Evolutionary conservation across 495 filamentous ascomycete species (phyloP), one percentile per base, ranked within the genome.

Genomic region (Trichoderma asperelloides): DNA sequence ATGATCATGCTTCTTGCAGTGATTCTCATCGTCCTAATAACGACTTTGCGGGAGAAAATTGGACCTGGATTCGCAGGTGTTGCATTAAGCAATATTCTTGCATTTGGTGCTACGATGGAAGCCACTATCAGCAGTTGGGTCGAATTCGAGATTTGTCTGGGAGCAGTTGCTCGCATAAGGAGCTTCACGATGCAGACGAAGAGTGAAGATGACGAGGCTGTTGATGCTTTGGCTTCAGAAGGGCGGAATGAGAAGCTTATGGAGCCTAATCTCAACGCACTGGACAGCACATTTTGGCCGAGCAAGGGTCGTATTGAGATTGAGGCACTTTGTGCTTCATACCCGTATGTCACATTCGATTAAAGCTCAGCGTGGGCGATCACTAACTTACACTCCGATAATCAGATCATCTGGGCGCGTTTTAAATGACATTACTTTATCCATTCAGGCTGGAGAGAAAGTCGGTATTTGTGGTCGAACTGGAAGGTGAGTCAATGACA

Each of bases 1-100:
- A 71, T 85, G 1, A 80, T 85, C 21, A 81, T 78, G 8, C 79
- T 74, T 2, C 74, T 84, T 60, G 82, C 83, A 0, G 71, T 83
- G 15, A 62, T 86, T 30, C 66, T 86, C 37, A 79, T 84, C 47
- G 71, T 78, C 41, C 71, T 85, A 0, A 79, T 81, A 2, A 78
- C 84, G 2, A 68, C 70, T 2, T 72, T 83, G 6, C 74, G 79
- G 0, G 43, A 23, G 8, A 65, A 67, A 28, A 65, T 64, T 51
- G 33, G 33, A 37, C 41, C 66, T 13, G 70, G 71, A 3, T 49
- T 63, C 33, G 15, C 66, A 9, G 71, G 69, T 30, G 66, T 73
- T n/a, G 63, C 71, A 0, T 65, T 73, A n/a, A 40, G 69, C 18
- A 62, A 68, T 27, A 49, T 70, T 3, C 65, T 66, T 1, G 66